These are phyloP conservation scores for Cenococcum geophilum DNA, from an alignment of 495 filamentous ascomycete species.

Conservation along the genomic window DNA sequence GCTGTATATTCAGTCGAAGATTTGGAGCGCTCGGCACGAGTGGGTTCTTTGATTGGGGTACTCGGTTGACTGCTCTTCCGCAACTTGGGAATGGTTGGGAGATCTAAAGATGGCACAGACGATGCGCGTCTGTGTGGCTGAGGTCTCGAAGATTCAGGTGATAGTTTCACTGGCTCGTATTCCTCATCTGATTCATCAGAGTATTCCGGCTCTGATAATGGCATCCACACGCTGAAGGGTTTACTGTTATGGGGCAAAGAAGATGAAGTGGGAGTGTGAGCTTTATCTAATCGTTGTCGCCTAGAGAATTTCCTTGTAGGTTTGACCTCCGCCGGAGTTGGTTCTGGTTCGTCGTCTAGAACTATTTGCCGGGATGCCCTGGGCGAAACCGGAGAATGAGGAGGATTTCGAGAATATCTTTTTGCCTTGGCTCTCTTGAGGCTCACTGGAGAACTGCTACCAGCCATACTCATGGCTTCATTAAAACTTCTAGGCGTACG, in stretches of 20 bases:
- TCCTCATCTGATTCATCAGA: conserved; percentile 33
- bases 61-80: conserved; percentile 43
- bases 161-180: conserved; percentile 4
- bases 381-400: conserved; percentile 11
- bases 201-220: conserved; percentile 32
- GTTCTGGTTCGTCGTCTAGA: conserved; percentile 16
- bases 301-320: conserved; percentile 20
- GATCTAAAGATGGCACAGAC: conserved; percentile 51
- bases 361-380: conserved; percentile 24
- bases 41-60: conserved; percentile 32
- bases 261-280: conserved; percentile 20
- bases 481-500: conserved; percentile 31
- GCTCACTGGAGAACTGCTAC: conserved; percentile 33
- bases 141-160: conserved; percentile 15
- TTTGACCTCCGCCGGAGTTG: conserved; percentile 11
- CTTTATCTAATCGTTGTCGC: conserved; percentile 14
- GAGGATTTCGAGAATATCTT: conserved; percentile 33
- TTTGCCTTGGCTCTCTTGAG: conserved; percentile 54
- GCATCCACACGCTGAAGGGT: conserved; percentile 40
- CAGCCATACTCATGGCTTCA: conserved; percentile 33
- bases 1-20: neutral
- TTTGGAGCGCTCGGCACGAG: neutral
- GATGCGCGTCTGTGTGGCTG: conserved; percentile 45
- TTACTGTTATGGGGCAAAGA: conserved; percentile 27
- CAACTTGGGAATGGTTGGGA: conserved; percentile 54